A percentile compares a stretch with the other conserved stretches of the same genome.
phyloP scores from a whole-genome alignment of 2,329 filamentous ascomycete genomes.

The Cladosporium sp. region DNA sequence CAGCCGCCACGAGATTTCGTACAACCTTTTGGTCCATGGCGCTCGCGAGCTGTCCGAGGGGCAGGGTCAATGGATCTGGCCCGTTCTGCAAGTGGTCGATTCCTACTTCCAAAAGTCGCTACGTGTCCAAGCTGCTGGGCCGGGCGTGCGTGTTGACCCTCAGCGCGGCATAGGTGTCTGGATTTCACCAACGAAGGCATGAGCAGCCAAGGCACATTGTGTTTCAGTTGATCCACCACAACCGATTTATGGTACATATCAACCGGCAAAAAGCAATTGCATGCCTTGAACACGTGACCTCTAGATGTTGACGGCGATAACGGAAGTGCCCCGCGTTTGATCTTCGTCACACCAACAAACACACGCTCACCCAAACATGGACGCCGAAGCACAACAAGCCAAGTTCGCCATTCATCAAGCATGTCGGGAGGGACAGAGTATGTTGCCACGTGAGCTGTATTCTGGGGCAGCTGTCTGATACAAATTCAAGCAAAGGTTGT shows the following conservation, averaged over 20 bases:
- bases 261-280: too few relatives aligned
- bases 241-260: too few relatives aligned
- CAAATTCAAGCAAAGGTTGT: constrained; percentile 56
- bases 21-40: constrained; percentile 64
- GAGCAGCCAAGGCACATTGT: neutral
- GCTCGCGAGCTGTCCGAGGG: constrained; percentile 10
- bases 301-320: neutral
- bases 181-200: constrained; percentile 22
- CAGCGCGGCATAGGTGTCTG: constrained; percentile 48
- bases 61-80: constrained; percentile 63
- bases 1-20: constrained; percentile 69
- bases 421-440: constrained; percentile 78
- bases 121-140: constrained; percentile 73
- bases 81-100: constrained; percentile 74
- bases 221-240: neutral
- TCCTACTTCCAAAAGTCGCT: constrained; percentile 91
- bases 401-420: constrained; percentile 86
- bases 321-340: constrained; percentile 1
- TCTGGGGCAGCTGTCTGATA: neutral
- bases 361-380: constrained; percentile 18
- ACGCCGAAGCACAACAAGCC: constrained; percentile 37
- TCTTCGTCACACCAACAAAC: constrained; percentile 1
- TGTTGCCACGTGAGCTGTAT: constrained; percentile 21
- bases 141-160: constrained; percentile 57
- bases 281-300: neutral